Percentiles rank a stretch among this genome's conserved stretches.
These are phyloP conservation scores for Leccinellum luteum DNA, from an alignment of 768 basidiomycete genomes.

Conservation along the genomic window DNA sequence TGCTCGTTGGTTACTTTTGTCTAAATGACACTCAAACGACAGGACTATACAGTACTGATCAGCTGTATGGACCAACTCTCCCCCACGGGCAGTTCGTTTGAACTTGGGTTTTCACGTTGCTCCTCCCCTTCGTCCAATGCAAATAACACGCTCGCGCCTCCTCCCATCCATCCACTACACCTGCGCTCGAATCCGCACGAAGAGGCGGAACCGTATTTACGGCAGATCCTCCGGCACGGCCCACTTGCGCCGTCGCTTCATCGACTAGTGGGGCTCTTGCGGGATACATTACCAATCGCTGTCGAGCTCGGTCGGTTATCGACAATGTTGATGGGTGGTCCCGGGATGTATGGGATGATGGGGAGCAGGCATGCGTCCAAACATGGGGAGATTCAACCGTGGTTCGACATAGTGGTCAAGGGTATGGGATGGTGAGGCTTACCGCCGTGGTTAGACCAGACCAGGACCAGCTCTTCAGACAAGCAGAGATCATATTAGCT, in stretches of 20 bases:
- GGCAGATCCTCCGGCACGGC: conserved; percentile 67
- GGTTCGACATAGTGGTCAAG: conserved; percentile 71
- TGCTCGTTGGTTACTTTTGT: background rate
- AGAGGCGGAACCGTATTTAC: conserved; percentile 73
- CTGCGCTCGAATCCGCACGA: conserved; percentile 67
- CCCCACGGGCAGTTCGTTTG: conserved; percentile 65
- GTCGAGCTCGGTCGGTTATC: conserved; percentile 59
- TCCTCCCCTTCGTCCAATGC: conserved; percentile 5
- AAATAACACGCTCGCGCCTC: conserved; percentile 21
- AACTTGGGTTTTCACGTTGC: conserved; percentile 66
- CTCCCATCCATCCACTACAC: conserved; percentile 29
- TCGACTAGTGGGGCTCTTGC: conserved; percentile 62
- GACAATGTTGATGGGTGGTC: conserved; percentile 34
- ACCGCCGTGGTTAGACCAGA: conserved; percentile 40
- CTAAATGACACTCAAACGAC: background rate
- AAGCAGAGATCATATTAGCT: conserved; percentile 60
- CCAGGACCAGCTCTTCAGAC: conserved; percentile 49
- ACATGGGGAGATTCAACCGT: conserved; percentile 12
- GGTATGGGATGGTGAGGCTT: conserved; percentile 78
- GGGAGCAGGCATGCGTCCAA: background rate
- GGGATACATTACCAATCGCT: conserved; percentile 76
- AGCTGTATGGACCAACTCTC: conserved; percentile 76
- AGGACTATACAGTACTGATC: conserved; percentile 79
- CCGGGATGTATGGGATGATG: background rate
- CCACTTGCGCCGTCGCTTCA: conserved; percentile 63